Evolutionary conservation across 2,329 filamentous ascomycete species (phyloP).

Genomic region (Penicillium corylophilum): DNA sequence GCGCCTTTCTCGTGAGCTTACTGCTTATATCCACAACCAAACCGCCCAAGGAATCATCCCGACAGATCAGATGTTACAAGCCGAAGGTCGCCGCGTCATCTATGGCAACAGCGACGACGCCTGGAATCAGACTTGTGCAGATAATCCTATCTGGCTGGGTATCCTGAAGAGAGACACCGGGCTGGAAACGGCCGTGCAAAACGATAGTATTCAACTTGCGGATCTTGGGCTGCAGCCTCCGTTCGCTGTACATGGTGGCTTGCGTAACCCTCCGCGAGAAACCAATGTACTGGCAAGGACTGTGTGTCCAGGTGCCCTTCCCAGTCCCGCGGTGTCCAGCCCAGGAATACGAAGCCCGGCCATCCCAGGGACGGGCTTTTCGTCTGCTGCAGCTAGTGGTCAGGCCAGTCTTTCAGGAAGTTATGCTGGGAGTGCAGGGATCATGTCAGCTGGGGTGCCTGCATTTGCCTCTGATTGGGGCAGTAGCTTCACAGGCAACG

Average conservation of each 20-base stretch:
- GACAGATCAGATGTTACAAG: constrained; percentile 39
- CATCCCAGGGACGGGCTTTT: constrained; percentile 30
- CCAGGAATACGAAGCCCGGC: constrained; percentile 36
- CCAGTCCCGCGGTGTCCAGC: constrained; percentile 28
- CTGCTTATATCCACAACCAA: constrained; percentile 38
- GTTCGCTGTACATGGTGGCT: constrained; percentile 40
- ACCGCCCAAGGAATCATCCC: constrained; percentile 35
- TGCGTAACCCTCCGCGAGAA: constrained; percentile 35
- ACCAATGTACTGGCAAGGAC: constrained; percentile 29
- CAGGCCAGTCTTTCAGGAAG: constrained; percentile 37
- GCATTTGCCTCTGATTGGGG: constrained; percentile 35
- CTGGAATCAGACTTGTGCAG: constrained; percentile 48
- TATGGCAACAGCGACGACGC: constrained; percentile 34
- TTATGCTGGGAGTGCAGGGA: constrained; percentile 36
- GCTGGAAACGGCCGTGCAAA: constrained; percentile 31
- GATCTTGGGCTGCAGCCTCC: constrained; percentile 46
- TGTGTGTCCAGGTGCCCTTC: constrained; percentile 23
- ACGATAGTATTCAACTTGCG: constrained; percentile 35
- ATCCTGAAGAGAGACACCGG: constrained; percentile 47
- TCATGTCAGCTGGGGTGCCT: constrained; percentile 27
- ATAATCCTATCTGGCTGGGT: constrained; percentile 48
- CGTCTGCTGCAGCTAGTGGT: constrained; percentile 36
- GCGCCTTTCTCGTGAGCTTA: constrained; percentile 42
- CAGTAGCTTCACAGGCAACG: constrained; percentile 30
- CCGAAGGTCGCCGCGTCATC: constrained; percentile 35